Base-by-base conservation (phyloP, 2,329 filamentous ascomycete genomes). In the Monilinia polystroma region DNA sequence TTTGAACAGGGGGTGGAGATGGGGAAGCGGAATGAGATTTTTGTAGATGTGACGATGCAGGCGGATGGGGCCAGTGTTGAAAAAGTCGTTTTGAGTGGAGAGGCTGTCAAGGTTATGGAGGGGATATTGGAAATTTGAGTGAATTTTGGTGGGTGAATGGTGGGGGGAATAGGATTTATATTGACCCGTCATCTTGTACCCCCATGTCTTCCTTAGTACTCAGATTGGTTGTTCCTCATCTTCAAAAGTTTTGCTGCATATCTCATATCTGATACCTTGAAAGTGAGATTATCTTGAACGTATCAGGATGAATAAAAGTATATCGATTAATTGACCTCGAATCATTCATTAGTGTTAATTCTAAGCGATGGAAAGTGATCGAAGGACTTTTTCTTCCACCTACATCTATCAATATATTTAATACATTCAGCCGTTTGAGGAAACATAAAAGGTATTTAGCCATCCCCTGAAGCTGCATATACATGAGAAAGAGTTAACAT, bases 1-100 rank as follows among this genome's bases (percentile, higher is more conserved):
- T 78, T 90, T 69, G 84, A 84, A 67, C 88, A 90, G 77, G 88
- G 87, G 0, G 85, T 89, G 12, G 87, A 90, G 77, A 89, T 90
- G 84, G 87, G 86, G 53, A 71, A 66, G 53, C 53, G 49, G 38
- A 73, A 72, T 68, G 64, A 73, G n/a, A 75, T 73, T 63, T 55
- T 35, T 26, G 72, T 73, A 4, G 70, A 73, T 53, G 73, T 73
- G 54, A 68, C 54, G 43, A 63, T 52, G 43, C 49, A 47, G 18
- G 66, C 59, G 4, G 64, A 62, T 32, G 70, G 66, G 0, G 45
- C 12, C n/a, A 66, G 32, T 29, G 67, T 74, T 26, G 63, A 70
- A 45, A 70, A 66, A 16, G 70, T 75, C 7, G 16, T 70, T 14
- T 63, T 74, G 41, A 69, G 71, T 60, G 72, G 73, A 1, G 54